phyloP scores from a whole-genome alignment of 2,329 filamentous ascomycete genomes.

The Neocatenulostroma microsporum region DNA sequence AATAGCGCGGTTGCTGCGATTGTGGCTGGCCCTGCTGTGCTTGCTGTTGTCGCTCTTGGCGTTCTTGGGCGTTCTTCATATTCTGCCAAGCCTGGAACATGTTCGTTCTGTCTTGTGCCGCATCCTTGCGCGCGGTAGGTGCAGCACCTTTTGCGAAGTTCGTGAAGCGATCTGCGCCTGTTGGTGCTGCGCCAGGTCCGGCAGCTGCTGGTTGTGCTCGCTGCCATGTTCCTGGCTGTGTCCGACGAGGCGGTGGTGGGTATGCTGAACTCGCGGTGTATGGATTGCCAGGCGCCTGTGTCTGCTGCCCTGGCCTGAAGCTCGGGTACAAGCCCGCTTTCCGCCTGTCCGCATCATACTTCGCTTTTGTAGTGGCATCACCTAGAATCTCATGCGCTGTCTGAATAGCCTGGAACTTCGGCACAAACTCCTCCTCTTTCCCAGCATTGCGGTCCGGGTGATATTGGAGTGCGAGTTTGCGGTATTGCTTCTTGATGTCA shows the following conservation, averaged over 20 bases:
- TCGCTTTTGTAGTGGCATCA: conserved; percentile 50
- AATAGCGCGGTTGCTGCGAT: neutral
- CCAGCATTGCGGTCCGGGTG: conserved; percentile 77
- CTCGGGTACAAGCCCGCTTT: conserved; percentile 37
- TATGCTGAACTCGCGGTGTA: conserved; percentile 34
- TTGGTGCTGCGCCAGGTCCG: conserved; percentile 21
- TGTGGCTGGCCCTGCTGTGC: no score
- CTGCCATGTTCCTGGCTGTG: conserved; percentile 32
- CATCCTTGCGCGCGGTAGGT: conserved; percentile 28
- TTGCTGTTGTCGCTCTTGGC: conserved; percentile 12
- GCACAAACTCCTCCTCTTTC: conserved; percentile 67
- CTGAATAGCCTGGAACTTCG: conserved; percentile 80
- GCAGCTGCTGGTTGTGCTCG: conserved; percentile 18
- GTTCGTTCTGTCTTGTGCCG: conserved; percentile 35
- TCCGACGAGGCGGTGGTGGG: conserved; percentile 38
- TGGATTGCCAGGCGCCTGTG: conserved; percentile 28
- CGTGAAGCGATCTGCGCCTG: conserved; percentile 39
- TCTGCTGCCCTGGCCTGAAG: conserved; percentile 13
- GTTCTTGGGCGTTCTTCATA: conserved; percentile 36
- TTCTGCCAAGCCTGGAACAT: conserved; percentile 44
- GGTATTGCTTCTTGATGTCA: conserved; percentile 80
- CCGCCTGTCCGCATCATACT: conserved; percentile 56
- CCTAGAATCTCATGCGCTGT: conserved; percentile 71
- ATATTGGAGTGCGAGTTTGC: conserved; percentile 75
- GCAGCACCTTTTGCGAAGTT: conserved; percentile 31